Evolutionary conservation across 2,329 filamentous ascomycete genomes (phyloP), one percentile per base, ranked within the genome.

Genomic region (Aspergillus sp.): DNA sequence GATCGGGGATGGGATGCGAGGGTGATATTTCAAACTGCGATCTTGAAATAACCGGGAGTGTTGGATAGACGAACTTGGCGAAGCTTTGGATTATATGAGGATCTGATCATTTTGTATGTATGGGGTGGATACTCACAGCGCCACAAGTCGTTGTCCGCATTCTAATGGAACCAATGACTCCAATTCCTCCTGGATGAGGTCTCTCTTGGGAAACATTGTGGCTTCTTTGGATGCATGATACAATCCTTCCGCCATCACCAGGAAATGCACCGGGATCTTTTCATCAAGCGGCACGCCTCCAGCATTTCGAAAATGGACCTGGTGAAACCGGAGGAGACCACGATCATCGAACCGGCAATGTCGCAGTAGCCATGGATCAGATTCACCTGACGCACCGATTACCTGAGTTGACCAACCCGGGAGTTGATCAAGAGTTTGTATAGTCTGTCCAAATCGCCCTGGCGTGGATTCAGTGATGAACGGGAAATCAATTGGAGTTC

Each of bases 331-430:
- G 1, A 53, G 52, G 22, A 65, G 49, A 0, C 60, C 63, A 38
- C 58, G 49, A 12, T 63, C 58, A 45, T 65, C 60, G 39, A 60
- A 65, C 13, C 52, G 53, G 42, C 61, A 62, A 45, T 67, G 64
- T 19, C 60, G 49, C 12, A 66, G 52, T 15, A 67, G 51, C 62
- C 63, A 66, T 7, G 63, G 64, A 44, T 66, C 63, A 5, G 59
- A 62, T 32, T 64, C 61, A 3, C 59, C 58, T 2, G 63, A 65
- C 1, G 53, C 52, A 0, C 61, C 62, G 20, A 62, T 56, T 1
- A 65, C 44, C 46, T 62, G 57, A 4, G 54, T 52, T 7, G 56
- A 58, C 2, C 55, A 58, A 0, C 56, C 56, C 23, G 57, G 44
- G 13, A 64, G 44, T 17, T 52, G 50, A 42, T 64, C 61, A 12